Percentiles rank a stretch among this genome's conserved stretches.
phyloP scores from a whole-genome alignment of 768 basidiomycete genomes.

The Sarcomyxa edulis region DNA sequence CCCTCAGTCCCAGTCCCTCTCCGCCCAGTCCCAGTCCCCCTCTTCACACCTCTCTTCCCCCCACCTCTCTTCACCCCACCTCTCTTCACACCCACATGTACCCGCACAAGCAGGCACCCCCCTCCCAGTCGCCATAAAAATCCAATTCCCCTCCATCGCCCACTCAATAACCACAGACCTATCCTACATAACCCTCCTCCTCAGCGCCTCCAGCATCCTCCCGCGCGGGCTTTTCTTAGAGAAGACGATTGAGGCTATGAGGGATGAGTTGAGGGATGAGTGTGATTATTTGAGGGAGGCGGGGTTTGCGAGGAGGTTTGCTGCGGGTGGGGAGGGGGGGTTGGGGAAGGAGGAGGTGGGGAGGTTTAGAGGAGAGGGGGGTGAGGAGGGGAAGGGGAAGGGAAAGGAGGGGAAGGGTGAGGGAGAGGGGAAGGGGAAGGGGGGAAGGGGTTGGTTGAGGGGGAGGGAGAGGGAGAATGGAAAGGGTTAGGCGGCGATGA shows the following conservation, averaged over 20 bases:
- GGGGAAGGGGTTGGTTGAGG: too few relatives aligned
- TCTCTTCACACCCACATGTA: too few relatives aligned
- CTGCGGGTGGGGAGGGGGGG: too few relatives aligned
- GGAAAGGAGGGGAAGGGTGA: too few relatives aligned
- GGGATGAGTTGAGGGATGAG: constrained; percentile 85
- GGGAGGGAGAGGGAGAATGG: too few relatives aligned
- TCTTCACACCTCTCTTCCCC: too few relatives aligned
- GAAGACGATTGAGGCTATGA: constrained; percentile 83
- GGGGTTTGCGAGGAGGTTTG: constrained; percentile 58
- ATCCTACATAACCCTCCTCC: constrained; percentile 74
- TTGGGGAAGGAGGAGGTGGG: too few relatives aligned
- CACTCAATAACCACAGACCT: constrained; percentile 86
- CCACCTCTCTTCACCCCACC: too few relatives aligned
- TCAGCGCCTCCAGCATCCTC: constrained; percentile 75
- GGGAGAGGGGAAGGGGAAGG: too few relatives aligned
- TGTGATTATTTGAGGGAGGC: constrained; percentile 90
- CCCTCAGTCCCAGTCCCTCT: too few relatives aligned
- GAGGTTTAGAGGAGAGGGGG: too few relatives aligned
- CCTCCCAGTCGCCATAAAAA: constrained; percentile 72
- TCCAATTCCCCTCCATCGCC: constrained; percentile 93
- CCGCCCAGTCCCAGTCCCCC: constrained; percentile 5
- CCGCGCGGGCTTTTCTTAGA: constrained; percentile 91
- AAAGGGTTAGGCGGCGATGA: constrained; percentile 51
- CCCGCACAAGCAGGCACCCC: constrained; percentile 49
- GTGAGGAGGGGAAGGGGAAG: too few relatives aligned